Evolutionary conservation across 352 stramenopile species (phyloP).

Genomic region (Saprolegnia diclina): DNA sequence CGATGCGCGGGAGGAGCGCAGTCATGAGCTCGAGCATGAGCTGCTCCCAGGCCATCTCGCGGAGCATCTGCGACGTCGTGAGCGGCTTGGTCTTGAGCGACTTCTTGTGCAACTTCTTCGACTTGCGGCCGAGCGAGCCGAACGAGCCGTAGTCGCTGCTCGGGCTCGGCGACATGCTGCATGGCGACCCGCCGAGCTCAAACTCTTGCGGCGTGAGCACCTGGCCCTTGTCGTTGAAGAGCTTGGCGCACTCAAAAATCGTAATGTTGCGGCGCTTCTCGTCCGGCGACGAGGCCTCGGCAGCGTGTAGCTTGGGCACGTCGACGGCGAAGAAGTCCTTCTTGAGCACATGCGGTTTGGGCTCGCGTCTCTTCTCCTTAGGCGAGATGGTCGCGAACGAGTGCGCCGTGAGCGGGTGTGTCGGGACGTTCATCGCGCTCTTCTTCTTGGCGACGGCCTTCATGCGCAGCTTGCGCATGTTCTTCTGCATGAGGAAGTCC

Average conservation of each 20-base stretch:
- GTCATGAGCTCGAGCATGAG: constrained; percentile 75
- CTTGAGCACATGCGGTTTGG: constrained; percentile 11
- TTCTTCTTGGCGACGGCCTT: constrained; percentile 27
- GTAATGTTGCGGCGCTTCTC: constrained; percentile 40
- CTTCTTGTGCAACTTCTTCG: constrained; percentile 32
- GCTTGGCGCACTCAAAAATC: constrained; percentile 68
- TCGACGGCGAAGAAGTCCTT: constrained; percentile 18
- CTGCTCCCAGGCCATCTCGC: constrained; percentile 38
- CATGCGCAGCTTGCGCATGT: constrained; percentile 25
- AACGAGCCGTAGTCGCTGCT: constrained; percentile 56
- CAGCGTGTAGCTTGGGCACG: background rate
- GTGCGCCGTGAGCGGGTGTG: background rate
- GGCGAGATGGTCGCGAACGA: constrained; percentile 10
- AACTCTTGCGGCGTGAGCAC: constrained; percentile 71
- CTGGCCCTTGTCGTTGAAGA: constrained; percentile 69
- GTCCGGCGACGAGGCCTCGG: background rate
- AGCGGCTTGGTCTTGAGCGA: constrained; percentile 3
- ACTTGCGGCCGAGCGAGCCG: constrained; percentile 25
- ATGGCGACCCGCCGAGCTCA: constrained; percentile 48
- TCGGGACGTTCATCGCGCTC: background rate
- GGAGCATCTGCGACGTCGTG: constrained; percentile 23
- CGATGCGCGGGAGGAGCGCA: constrained; percentile 51
- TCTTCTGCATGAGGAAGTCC: constrained; percentile 28
- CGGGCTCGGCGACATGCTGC: constrained; percentile 33
- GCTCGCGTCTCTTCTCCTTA: constrained; percentile 1